Conservation (phyloP, 1,284 basidiomycete genomes). For the Pisolithus thermaeus region DNA sequence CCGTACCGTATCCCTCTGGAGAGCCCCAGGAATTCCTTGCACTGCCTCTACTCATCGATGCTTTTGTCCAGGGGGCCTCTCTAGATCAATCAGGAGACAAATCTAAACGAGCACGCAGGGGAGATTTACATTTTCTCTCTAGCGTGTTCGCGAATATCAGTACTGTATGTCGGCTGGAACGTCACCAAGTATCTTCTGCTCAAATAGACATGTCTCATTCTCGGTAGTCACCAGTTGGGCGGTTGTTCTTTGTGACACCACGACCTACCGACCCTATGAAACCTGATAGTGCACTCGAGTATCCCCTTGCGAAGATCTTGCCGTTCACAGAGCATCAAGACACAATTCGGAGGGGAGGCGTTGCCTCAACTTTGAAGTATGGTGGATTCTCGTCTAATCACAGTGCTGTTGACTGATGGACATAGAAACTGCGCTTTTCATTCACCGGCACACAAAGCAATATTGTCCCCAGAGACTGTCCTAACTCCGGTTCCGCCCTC, state of each 20-base stretch:
- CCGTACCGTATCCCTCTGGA: constrained; percentile 56
- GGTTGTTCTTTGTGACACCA: constrained; percentile 67
- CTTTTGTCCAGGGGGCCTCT: constrained; percentile 73
- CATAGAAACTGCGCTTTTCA: constrained; percentile 77
- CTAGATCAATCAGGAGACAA: constrained; percentile 42
- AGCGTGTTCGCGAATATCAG: constrained; percentile 90
- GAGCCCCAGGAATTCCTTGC: constrained; percentile 55
- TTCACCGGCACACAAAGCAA: constrained; percentile 57
- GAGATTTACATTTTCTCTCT: constrained; percentile 81
- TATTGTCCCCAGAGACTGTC: constrained; percentile 57
- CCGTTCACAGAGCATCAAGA: constrained; percentile 87
- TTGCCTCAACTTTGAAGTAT: constrained; percentile 82
- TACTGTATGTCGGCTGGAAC: constrained; percentile 44
- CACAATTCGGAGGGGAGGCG: constrained; percentile 79
- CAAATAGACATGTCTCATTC: background rate
- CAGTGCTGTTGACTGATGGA: constrained; percentile 3
- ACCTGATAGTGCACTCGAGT: constrained; percentile 49
- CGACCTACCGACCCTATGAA: constrained; percentile 39
- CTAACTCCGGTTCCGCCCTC: constrained; percentile 50
- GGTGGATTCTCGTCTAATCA: constrained; percentile 15
- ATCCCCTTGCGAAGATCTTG: constrained; percentile 76
- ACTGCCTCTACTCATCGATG: constrained; percentile 76
- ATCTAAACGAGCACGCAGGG: constrained; percentile 58
- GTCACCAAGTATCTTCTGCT: constrained; percentile 1
- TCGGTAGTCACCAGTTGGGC: constrained; percentile 56